A percentile compares a stretch with the other conserved stretches of the same genome.
Evolutionary conservation across 1,284 basidiomycete genomes (phyloP).

Genomic region (Cryptococcus neoformans): DNA sequence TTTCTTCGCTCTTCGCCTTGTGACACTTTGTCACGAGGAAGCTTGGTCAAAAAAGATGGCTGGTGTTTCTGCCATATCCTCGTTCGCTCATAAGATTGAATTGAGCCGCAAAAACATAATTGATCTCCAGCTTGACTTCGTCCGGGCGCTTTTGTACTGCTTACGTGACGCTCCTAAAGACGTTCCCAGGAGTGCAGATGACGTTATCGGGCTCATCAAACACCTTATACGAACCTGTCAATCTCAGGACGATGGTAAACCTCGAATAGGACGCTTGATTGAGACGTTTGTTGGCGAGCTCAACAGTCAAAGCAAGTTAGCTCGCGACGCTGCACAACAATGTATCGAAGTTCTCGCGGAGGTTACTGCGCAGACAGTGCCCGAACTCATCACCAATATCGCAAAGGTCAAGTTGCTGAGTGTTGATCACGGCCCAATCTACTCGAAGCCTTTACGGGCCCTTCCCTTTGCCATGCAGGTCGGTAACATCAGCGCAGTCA

Average conservation of each 20-base stretch:
- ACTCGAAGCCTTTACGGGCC: slow-evolving; percentile 94
- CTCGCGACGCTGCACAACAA: slow-evolving; percentile 78
- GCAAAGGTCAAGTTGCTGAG: slow-evolving; percentile 85
- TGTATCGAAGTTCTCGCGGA: slow-evolving; percentile 79
- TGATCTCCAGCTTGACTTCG: slow-evolving; percentile 86
- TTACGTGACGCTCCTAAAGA: slow-evolving; percentile 95
- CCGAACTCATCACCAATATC: slow-evolving; percentile 70
- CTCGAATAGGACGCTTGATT: slow-evolving; percentile 58
- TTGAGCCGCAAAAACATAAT: slow-evolving; percentile 77
- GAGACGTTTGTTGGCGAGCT: slow-evolving; percentile 89
- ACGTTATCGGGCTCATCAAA: slow-evolving; percentile 74
- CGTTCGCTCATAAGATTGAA: slow-evolving; percentile 68
- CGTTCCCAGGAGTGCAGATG: slow-evolving; percentile 74
- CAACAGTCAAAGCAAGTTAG: slow-evolving; percentile 79
- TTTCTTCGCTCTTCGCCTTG: slow-evolving; percentile 74
- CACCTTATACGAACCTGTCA: slow-evolving; percentile 73
- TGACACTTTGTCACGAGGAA: slow-evolving; percentile 81
- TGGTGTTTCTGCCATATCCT: slow-evolving; percentile 76
- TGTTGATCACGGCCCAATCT: slow-evolving; percentile 62
- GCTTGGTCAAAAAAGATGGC: slow-evolving; percentile 83
- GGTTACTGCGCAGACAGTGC: slow-evolving; percentile 66
- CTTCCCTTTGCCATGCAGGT: slow-evolving; percentile 96
- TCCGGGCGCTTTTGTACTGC: slow-evolving; percentile 87
- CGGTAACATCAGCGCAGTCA: slow-evolving; percentile 96
- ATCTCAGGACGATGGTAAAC: slow-evolving; percentile 45